Evolutionary conservation across 2,329 filamentous ascomycete genomes (phyloP).

Genomic region (Talaromyces albobiverticillius): DNA sequence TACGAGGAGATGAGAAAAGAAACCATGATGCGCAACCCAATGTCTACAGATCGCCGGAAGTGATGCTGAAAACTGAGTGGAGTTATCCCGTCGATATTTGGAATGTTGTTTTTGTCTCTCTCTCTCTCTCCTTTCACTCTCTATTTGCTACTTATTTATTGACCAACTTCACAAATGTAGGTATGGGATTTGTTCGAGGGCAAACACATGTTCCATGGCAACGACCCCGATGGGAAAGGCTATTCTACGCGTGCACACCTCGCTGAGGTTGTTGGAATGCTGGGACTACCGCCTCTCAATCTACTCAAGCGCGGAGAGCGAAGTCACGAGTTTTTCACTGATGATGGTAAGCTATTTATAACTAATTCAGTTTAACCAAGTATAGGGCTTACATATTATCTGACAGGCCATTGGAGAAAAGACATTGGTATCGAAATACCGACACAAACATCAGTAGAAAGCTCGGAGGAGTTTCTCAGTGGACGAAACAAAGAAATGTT

Average conservation of each 20-base stretch:
- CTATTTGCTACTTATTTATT: neutral
- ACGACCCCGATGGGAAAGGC: constrained; percentile 5
- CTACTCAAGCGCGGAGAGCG: constrained; percentile 24
- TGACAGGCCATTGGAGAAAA: constrained; percentile 22
- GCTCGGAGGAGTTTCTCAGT: constrained; percentile 22
- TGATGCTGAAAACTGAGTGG: constrained; percentile 27
- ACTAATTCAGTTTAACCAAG: constrained; percentile 1
- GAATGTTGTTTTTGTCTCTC: no score
- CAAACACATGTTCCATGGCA: constrained; percentile 18
- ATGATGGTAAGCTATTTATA: constrained; percentile 13
- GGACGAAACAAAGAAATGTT: constrained; percentile 32
- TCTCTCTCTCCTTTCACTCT: no score
- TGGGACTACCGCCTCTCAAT: constrained; percentile 14
- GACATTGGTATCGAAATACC: constrained; percentile 21
- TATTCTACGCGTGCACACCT: constrained; percentile 16
- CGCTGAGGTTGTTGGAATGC: constrained; percentile 17
- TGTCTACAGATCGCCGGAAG: constrained; percentile 27
- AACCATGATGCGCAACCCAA: constrained; percentile 26
- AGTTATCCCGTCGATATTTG: constrained; percentile 26
- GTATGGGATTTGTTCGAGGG: constrained; percentile 19
- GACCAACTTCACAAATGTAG: constrained; percentile 18
- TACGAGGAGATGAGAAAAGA: constrained; percentile 21
- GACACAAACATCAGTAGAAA: constrained; percentile 16
- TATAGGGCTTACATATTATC: constrained; percentile 14
- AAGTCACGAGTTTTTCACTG: constrained; percentile 40